Conservation (phyloP, 1,139 yeast species). For the Waltiozyma sp. region DNA sequence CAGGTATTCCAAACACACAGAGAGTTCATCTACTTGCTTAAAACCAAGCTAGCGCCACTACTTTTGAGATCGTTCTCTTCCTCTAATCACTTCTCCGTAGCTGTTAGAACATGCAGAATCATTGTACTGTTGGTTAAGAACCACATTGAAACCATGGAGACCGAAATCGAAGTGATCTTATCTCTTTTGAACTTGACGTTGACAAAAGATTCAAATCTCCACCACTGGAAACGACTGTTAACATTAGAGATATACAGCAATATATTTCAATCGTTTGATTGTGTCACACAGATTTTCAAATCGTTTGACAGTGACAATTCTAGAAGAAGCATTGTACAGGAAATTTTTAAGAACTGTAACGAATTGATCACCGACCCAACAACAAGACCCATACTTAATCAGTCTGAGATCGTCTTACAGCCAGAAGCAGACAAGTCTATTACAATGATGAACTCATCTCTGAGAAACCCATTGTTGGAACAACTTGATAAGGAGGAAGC, state of each 20-base stretch:
- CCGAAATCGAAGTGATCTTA: slow-evolving; percentile 74
- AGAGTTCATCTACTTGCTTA: slow-evolving; percentile 55
- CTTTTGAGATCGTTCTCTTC: slow-evolving; percentile 58
- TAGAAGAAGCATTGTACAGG: slow-evolving; percentile 51
- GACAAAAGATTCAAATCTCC: slow-evolving; percentile 35
- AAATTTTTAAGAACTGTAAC: slow-evolving; percentile 40
- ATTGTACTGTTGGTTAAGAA: slow-evolving; percentile 48
- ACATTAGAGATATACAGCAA: slow-evolving; percentile 63
- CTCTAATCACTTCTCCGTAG: slow-evolving; percentile 50
- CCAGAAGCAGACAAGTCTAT: slow-evolving; percentile 20
- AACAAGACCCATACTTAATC: slow-evolving; percentile 27
- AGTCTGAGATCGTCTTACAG: slow-evolving; percentile 19
- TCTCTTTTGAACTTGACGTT: slow-evolving; percentile 63
- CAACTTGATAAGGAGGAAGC: slow-evolving; percentile 71
- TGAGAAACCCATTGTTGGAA: slow-evolving; percentile 54
- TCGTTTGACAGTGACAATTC: slow-evolving; percentile 50
- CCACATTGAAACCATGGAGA: slow-evolving; percentile 49
- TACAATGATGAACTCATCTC: slow-evolving; percentile 24
- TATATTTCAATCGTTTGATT: slow-evolving; percentile 43
- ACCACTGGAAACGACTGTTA: slow-evolving; percentile 61
- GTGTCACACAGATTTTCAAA: slow-evolving; percentile 42
- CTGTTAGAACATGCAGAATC: slow-evolving; percentile 66
- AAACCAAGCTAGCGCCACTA: slow-evolving; percentile 65
- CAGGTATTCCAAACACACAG: slow-evolving; percentile 42
- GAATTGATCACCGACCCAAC: slow-evolving; percentile 22